phyloP scores from a whole-genome alignment of 768 basidiomycete genomes.

The Trametes maxima region DNA sequence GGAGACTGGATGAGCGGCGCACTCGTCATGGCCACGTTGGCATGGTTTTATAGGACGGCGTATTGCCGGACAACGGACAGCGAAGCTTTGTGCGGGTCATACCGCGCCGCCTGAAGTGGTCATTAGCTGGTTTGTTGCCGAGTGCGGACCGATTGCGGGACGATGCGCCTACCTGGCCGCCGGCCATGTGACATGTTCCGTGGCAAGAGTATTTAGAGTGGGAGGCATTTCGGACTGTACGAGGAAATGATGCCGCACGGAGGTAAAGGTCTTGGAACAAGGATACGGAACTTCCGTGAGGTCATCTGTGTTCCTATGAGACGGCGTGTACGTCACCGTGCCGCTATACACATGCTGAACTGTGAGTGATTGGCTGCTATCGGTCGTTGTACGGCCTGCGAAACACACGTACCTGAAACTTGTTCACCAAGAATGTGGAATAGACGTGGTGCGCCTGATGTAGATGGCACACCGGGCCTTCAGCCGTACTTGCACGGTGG shows the following conservation, averaged over 20 bases:
- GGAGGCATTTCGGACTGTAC: background rate
- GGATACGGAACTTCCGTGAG: too few relatives aligned
- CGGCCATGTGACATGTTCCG: background rate
- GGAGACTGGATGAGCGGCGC: background rate
- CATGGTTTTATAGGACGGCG: conserved; percentile 15
- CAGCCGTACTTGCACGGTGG: too few relatives aligned
- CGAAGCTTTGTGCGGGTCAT: background rate
- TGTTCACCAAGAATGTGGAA: too few relatives aligned
- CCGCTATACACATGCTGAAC: too few relatives aligned
- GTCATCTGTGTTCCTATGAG: too few relatives aligned
- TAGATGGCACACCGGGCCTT: too few relatives aligned
- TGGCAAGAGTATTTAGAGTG: background rate
- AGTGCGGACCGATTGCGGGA: conserved; percentile 11
- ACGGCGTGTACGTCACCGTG: too few relatives aligned
- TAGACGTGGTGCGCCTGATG: too few relatives aligned
- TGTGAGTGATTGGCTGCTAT: too few relatives aligned
- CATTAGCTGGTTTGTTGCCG: background rate
- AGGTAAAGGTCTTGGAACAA: too few relatives aligned
- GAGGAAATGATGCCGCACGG: background rate
- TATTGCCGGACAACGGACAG: conserved; percentile 1
- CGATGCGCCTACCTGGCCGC: background rate
- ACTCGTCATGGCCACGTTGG: background rate
- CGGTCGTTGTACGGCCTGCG: too few relatives aligned
- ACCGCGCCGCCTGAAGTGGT: background rate
- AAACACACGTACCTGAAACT: too few relatives aligned